These are phyloP conservation scores for Dictyostelium discoideum DNA, from an alignment of 78 protist genomes.

Conservation along the genomic window DNA sequence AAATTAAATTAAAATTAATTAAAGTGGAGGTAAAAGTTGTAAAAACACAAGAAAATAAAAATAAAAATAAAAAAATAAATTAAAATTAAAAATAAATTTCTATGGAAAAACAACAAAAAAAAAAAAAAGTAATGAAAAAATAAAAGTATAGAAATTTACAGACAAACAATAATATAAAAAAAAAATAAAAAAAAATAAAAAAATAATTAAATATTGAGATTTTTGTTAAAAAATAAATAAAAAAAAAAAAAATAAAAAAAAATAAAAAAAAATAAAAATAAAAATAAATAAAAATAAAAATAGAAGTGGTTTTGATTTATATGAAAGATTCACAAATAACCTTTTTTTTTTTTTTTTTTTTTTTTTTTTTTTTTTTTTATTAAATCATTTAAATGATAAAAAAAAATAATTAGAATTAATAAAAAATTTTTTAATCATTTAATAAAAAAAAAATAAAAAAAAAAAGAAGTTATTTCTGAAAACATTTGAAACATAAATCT, in stretches of 20 bases:
- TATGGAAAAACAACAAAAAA: no score
- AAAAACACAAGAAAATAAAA: neutral
- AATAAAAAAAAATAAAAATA: neutral
- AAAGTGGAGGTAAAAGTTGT: neutral
- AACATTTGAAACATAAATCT: no score
- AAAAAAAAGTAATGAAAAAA: neutral
- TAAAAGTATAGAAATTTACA: neutral
- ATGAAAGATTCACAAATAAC: no score
- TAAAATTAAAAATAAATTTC: no score
- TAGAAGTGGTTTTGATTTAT: neutral
- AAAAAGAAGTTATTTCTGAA: no score
- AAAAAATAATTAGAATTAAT: no score
- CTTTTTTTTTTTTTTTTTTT: no score
- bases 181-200: neutral
- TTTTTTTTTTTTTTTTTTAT: no score
- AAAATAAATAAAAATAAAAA: neutral
- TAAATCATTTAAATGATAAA: no score
- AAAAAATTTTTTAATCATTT: no score
- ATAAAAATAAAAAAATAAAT: no score
- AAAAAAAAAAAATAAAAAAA: neutral
- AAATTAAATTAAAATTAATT: neutral
- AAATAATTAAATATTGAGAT: neutral
- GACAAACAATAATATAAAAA: neutral
- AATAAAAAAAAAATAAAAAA: no score
- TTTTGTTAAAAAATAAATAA: neutral